Evolutionary conservation across 2,329 filamentous ascomycete species (phyloP).

Genomic region (Ceratocystiopsis brevicomis): DNA sequence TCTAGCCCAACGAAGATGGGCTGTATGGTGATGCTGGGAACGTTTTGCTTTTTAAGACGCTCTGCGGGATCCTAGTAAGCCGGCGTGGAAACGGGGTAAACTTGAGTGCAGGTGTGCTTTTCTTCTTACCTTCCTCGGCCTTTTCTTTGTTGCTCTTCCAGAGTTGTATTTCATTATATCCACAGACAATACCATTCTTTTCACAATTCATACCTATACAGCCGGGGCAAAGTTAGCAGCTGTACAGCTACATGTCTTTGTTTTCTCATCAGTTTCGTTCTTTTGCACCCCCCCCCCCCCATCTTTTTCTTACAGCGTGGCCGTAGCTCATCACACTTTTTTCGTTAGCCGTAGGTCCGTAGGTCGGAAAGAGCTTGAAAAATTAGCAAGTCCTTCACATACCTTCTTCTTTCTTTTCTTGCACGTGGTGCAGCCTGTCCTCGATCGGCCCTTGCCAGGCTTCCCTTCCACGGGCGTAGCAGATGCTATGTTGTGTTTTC

Average conservation of each 20-base stretch:
- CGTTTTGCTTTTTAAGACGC: constrained; percentile 26
- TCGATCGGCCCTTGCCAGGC: constrained; percentile 25
- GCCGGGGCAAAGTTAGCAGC: not conserved
- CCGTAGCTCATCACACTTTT: constrained; percentile 45
- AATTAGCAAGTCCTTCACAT: too few relatives aligned
- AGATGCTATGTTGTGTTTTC: too few relatives aligned
- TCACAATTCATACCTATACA: constrained; percentile 64
- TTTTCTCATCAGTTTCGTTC: constrained; percentile 7
- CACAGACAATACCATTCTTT: constrained; percentile 82
- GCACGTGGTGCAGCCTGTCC: constrained; percentile 50
- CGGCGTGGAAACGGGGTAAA: not conserved
- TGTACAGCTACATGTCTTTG: constrained; percentile 36
- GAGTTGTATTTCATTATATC: constrained; percentile 69
- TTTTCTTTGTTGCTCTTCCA: constrained; percentile 76
- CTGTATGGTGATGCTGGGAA: constrained; percentile 37
- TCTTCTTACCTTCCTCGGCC: constrained; percentile 43
- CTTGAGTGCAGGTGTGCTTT: too few relatives aligned
- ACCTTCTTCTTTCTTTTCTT: constrained; percentile 46
- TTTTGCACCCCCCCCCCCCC: too few relatives aligned
- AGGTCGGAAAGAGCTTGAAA: constrained; percentile 45
- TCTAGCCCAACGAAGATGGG: constrained; percentile 67
- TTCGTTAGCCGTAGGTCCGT: constrained; percentile 52
- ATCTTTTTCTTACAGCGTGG: too few relatives aligned
- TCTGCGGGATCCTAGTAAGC: constrained; percentile 17
- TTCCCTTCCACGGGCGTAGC: too few relatives aligned